phyloP scores from a whole-genome alignment of 129 eudicot genomes.

The Flaveria trinervia region DNA sequence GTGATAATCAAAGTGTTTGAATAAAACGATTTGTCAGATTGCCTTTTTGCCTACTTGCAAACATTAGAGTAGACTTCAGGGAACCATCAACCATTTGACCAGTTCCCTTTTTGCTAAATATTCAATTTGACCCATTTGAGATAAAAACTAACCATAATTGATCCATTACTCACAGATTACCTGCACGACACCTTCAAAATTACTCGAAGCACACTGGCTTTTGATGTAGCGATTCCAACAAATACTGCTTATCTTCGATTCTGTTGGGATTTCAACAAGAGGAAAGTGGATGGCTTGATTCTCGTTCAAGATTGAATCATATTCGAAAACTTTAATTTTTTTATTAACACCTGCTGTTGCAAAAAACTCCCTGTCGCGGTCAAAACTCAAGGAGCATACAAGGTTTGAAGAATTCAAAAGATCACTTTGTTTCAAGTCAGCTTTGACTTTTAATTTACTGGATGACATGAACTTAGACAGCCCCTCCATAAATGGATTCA shows the following conservation, averaged over 20 bases:
- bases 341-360: constrained; percentile 98
- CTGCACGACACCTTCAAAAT: constrained; percentile 98
- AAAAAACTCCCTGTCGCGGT: constrained; percentile 90
- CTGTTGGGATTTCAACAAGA: constrained; percentile 73
- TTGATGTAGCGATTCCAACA: constrained; percentile 94
- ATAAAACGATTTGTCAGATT: not conserved
- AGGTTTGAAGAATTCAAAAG: constrained; percentile 86
- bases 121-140: not conserved
- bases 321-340: constrained; percentile 91
- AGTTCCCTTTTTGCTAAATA: not conserved
- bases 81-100: not conserved
- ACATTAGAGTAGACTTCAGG: too few species aligned
- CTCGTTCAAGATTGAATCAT: constrained; percentile 55
- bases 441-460: constrained; percentile 69
- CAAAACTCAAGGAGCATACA: constrained; percentile 82
- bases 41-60: too few species aligned
- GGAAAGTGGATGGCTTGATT: constrained; percentile 86
- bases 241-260: constrained; percentile 84
- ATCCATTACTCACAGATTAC: constrained; percentile 36
- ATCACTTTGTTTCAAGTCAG: constrained; percentile 88
- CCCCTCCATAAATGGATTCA: constrained; percentile 78
- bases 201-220: constrained; percentile 93
- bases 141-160: not conserved
- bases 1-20: not conserved
- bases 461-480: constrained; percentile 71